phyloP scores from a whole-genome alignment of 2,329 filamentous ascomycete genomes.

The Aureobasidium zeae region DNA sequence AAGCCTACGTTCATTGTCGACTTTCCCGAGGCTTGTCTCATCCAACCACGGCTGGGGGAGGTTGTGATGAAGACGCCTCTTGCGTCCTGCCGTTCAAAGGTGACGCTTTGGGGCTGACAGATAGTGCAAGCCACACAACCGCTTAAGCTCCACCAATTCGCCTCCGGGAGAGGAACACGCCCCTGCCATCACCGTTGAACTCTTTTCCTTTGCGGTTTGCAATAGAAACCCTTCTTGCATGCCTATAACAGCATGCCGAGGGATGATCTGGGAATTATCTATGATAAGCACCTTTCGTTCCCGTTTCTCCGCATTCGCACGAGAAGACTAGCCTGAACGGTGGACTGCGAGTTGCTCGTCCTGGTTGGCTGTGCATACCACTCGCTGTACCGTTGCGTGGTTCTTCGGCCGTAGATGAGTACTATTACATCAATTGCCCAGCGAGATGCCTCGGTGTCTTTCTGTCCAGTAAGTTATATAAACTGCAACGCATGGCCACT shows the following conservation, averaged over 20 bases:
- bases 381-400: no score
- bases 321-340: background rate
- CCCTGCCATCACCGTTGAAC: background rate
- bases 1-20: background rate
- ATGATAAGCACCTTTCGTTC: background rate
- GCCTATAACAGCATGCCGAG: slow-evolving; percentile 1
- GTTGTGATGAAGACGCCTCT: no score
- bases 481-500: background rate
- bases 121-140: background rate
- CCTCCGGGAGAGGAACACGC: background rate
- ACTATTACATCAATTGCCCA: no score
- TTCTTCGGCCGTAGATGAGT: no score
- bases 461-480: background rate
- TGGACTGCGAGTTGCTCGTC: background rate
- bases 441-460: slow-evolving; percentile 13
- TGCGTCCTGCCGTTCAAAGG: no score
- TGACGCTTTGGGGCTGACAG: no score
- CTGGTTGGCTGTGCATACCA: background rate
- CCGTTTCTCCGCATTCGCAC: background rate
- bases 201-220: background rate
- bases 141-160: slow-evolving; percentile 6
- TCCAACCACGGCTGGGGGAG: slow-evolving; percentile 3
- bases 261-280: slow-evolving; percentile 10
- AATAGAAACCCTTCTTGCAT: background rate
- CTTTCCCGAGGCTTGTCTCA: background rate